These are phyloP conservation scores for Phaffomyces opuntiae DNA, from an alignment of 805 yeast genomes.

Conservation along the genomic window DNA sequence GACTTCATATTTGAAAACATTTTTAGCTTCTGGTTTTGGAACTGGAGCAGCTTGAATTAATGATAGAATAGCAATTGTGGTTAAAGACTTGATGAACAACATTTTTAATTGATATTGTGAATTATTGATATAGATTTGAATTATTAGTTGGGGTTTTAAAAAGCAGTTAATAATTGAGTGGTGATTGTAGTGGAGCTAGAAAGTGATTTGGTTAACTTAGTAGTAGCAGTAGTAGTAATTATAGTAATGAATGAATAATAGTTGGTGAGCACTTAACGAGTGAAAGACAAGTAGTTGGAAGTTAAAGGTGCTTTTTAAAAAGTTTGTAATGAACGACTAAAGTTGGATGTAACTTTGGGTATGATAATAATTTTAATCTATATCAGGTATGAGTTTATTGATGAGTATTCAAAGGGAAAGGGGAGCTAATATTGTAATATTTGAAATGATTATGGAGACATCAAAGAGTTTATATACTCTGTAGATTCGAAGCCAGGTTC, in stretches of 20 bases:
- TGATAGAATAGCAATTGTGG: constrained; percentile 17
- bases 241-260: constrained; percentile 13
- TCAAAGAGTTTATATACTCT: too few species aligned
- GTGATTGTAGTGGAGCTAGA: neutral
- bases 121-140: neutral
- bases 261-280: constrained; percentile 19
- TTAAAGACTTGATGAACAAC: constrained; percentile 19
- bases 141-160: neutral
- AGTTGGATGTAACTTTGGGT: constrained; percentile 16
- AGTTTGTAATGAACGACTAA: constrained; percentile 18
- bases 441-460: too few species aligned
- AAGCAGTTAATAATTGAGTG: neutral
- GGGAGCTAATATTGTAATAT: too few species aligned
- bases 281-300: constrained; percentile 18
- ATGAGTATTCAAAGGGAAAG: too few species aligned
- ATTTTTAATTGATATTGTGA: constrained; percentile 7
- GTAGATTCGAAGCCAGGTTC: too few species aligned
- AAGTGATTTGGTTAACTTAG: neutral
- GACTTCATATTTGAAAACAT: constrained; percentile 18
- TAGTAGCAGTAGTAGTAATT: neutral
- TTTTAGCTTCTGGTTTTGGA: constrained; percentile 14
- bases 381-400: neutral
- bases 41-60: constrained; percentile 17
- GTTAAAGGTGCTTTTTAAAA: constrained; percentile 2
- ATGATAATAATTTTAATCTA: neutral